These are phyloP conservation scores for Ophiocordyceps robertsii DNA, from an alignment of 2,329 filamentous ascomycete species.

Conservation along the genomic window DNA sequence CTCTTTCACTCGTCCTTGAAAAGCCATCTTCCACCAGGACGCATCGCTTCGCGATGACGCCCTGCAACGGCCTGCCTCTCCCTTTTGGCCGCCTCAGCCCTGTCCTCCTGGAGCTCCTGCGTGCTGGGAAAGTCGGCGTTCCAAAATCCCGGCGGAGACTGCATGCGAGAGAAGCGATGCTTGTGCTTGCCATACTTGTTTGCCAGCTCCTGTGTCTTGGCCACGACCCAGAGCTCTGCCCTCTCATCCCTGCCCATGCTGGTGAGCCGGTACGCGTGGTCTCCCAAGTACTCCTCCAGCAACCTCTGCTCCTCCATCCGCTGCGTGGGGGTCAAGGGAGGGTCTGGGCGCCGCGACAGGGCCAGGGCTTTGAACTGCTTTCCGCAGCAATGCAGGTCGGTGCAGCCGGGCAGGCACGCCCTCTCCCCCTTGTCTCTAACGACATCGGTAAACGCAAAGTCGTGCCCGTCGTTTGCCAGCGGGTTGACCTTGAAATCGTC, in stretches of 20 bases:
- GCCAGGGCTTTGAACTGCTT: constrained; percentile 57
- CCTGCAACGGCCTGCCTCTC: constrained; percentile 55
- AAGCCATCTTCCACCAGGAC: constrained; percentile 60
- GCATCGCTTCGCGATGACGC: constrained; percentile 71
- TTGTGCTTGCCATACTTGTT: constrained; percentile 67
- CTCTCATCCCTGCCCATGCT: constrained; percentile 47
- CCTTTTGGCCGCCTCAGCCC: constrained; percentile 47
- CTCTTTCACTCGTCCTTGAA: constrained; percentile 61
- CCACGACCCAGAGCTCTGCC: constrained; percentile 57
- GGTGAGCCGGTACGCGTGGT: constrained; percentile 43
- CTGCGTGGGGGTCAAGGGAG: constrained; percentile 20
- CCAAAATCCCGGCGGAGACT: constrained; percentile 83
- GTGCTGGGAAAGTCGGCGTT: constrained; percentile 78
- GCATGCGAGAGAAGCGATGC: constrained; percentile 55
- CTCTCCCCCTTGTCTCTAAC: constrained; percentile 58
- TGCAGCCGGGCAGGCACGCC: constrained; percentile 60
- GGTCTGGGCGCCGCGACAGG: constrained; percentile 28
- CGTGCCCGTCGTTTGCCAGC: constrained; percentile 51
- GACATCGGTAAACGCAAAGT: constrained; percentile 63
- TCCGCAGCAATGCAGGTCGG: constrained; percentile 63
- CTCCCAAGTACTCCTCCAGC: constrained; percentile 43
- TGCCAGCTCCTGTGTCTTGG: constrained; percentile 59
- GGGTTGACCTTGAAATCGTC: constrained; percentile 79
- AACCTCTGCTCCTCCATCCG: constrained; percentile 31
- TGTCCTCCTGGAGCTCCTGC: constrained; percentile 60